Evolutionary conservation across 192 early-diverging fungal genomes (phyloP).

Genomic region (Dissophora globulifera): DNA sequence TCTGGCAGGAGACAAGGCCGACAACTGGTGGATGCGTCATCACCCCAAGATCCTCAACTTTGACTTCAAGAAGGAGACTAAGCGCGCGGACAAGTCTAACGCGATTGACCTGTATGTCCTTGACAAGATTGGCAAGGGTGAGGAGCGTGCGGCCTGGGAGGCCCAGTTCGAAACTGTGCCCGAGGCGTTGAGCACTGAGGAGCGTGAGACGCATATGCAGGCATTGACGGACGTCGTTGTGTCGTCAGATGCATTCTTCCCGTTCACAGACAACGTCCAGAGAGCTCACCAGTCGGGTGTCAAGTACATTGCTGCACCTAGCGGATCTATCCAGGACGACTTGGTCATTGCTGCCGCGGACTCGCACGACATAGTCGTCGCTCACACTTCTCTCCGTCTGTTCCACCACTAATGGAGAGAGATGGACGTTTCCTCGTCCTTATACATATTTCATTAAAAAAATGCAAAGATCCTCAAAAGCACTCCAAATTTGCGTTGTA

Average conservation of each 20-base stretch:
- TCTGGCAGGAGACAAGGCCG: conserved; percentile 98
- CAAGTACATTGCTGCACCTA: conserved; percentile 88
- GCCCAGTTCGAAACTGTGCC: conserved; percentile 85
- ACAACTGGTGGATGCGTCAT: conserved; percentile 98
- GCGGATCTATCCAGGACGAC: conserved; percentile 90
- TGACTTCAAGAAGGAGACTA: conserved; percentile 85
- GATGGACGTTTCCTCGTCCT: too few species aligned
- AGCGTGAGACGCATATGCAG: conserved; percentile 81
- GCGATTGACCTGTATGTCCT: conserved; percentile 97
- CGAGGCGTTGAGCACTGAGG: conserved; percentile 77
- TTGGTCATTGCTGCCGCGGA: conserved; percentile 87
- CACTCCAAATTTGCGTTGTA: too few species aligned
- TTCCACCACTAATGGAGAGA: conserved; percentile 95
- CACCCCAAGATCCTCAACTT: conserved; percentile 94
- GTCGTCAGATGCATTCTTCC: conserved; percentile 99
- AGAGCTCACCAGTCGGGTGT: conserved; percentile 88
- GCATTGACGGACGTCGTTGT: conserved; percentile 81
- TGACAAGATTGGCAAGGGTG: conserved; percentile 82
- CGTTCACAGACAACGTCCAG: conserved; percentile 96
- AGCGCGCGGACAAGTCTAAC: conserved; percentile 96
- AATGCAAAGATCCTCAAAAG: too few species aligned
- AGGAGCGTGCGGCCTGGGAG: conserved; percentile 82
- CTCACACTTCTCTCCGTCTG: conserved; percentile 89
- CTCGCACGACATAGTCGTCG: conserved; percentile 81
- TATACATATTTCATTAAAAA: too few species aligned